These are phyloP conservation scores for Spiromastix sp. DNA, from an alignment of 2,329 filamentous ascomycete genomes.

Conservation along the genomic window DNA sequence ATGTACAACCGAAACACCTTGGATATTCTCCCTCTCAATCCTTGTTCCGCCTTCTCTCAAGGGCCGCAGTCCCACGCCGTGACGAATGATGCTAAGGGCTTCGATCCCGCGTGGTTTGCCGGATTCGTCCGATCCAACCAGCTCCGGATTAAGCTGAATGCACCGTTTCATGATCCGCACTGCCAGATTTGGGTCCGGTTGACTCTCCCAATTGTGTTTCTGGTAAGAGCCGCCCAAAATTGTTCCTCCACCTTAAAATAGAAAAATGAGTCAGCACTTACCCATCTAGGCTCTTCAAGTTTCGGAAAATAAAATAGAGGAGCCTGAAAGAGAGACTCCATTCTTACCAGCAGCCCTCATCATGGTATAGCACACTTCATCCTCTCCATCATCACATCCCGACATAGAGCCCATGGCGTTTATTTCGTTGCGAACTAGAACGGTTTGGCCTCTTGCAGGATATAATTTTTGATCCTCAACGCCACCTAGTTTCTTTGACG, in stretches of 20 bases:
- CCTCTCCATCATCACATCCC: constrained; percentile 61
- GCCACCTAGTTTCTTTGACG: constrained; percentile 65
- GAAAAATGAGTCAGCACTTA: constrained; percentile 1
- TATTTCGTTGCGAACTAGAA: constrained; percentile 70
- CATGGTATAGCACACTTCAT: constrained; percentile 75
- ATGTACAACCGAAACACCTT: constrained; percentile 43
- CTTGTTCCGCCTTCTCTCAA: constrained; percentile 62
- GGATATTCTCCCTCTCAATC: constrained; percentile 60
- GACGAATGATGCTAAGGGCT: constrained; percentile 63
- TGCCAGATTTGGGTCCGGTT: constrained; percentile 70
- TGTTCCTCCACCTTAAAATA: constrained; percentile 60
- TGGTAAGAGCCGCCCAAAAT: constrained; percentile 80
- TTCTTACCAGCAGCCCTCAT: constrained; percentile 48
- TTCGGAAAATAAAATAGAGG: not conserved
- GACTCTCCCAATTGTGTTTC: constrained; percentile 66
- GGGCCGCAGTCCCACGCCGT: constrained; percentile 73
- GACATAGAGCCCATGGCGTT: constrained; percentile 59
- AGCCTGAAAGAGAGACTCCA: not conserved
- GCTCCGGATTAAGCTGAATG: constrained; percentile 24
- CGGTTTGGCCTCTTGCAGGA: constrained; percentile 72
- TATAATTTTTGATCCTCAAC: constrained; percentile 64
- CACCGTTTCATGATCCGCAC: constrained; percentile 69
- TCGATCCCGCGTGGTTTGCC: constrained; percentile 46
- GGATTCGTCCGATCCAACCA: constrained; percentile 40
- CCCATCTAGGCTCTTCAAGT: too few species aligned